A percentile compares a stretch with the other conserved stretches of the same genome.
Conservation (phyloP, 1,139 yeast genomes). For the Lodderomyces metapsilosis region DNA sequence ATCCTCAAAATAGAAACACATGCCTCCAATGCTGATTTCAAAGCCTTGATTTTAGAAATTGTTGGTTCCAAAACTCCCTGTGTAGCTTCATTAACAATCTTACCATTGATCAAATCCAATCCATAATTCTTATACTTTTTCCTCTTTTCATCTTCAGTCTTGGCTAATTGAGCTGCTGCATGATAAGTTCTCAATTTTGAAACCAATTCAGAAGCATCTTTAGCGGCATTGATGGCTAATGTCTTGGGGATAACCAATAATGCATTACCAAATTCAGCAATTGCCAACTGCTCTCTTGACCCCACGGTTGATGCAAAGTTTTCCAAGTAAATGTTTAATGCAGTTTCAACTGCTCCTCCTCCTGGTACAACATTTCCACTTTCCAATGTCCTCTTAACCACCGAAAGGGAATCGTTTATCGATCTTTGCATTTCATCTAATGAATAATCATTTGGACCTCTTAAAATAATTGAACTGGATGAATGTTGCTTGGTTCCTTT, state of each 20-base stretch:
- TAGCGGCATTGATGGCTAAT: conserved; percentile 95
- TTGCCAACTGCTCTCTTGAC: conserved; percentile 95
- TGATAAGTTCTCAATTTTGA: conserved; percentile 96
- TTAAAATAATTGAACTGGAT: conserved; percentile 83
- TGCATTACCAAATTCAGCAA: conserved; percentile 94
- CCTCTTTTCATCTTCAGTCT: conserved; percentile 77
- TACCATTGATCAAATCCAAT: conserved; percentile 86
- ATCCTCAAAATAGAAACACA: conserved; percentile 96
- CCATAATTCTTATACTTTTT: conserved; percentile 89
- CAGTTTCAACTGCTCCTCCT: conserved; percentile 98
- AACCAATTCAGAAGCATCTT: conserved; percentile 91
- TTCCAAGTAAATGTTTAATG: conserved; percentile 90
- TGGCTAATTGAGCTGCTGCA: conserved; percentile 89
- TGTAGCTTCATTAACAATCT: conserved; percentile 79
- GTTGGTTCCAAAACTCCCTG: conserved; percentile 96
- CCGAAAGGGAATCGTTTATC: conserved; percentile 89
- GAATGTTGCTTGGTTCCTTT: conserved; percentile 95
- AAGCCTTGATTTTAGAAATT: conserved; percentile 84
- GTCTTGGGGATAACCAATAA: conserved; percentile 93
- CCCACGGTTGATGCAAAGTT: conserved; percentile 98
- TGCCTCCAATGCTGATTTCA: conserved; percentile 96
- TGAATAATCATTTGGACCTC: conserved; percentile 96
- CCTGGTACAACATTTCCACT: conserved; percentile 96
- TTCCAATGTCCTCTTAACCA: conserved; percentile 94
- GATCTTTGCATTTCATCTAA: conserved; percentile 99